These are phyloP conservation scores for Saxophila tyrrhenica DNA, from an alignment of 495 filamentous ascomycete genomes.

Conservation along the genomic window DNA sequence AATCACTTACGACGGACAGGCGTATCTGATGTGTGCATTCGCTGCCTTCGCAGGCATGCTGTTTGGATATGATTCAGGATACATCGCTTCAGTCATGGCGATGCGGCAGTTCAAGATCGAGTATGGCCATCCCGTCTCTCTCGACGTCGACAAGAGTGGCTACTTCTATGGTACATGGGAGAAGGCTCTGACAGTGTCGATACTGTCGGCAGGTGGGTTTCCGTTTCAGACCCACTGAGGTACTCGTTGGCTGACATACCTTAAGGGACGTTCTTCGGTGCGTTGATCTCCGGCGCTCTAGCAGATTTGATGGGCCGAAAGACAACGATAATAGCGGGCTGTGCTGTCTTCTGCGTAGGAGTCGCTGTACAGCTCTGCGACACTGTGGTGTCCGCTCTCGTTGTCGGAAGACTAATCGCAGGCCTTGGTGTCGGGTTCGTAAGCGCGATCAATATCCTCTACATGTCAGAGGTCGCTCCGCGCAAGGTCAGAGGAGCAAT, in stretches of 20 bases:
- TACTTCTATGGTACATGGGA: slow-evolving; percentile 37
- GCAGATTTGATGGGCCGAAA: slow-evolving; percentile 60
- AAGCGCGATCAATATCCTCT: slow-evolving; percentile 62
- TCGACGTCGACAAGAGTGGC: slow-evolving; percentile 21
- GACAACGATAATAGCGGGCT: slow-evolving; percentile 55
- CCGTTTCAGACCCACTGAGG: too few species aligned
- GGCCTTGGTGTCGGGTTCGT: slow-evolving; percentile 67
- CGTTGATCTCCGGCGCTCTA: slow-evolving; percentile 56
- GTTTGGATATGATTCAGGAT: slow-evolving; percentile 40
- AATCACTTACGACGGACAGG: slow-evolving; percentile 20
- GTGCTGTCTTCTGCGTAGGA: slow-evolving; percentile 52
- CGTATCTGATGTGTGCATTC: slow-evolving; percentile 60
- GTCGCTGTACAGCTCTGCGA: slow-evolving; percentile 50
- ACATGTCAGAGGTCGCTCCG: slow-evolving; percentile 58
- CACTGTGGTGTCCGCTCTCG: slow-evolving; percentile 40
- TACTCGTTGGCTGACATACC: too few species aligned
- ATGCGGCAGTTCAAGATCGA: slow-evolving; percentile 41
- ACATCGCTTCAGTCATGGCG: slow-evolving; percentile 50
- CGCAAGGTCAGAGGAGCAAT: slow-evolving; percentile 57
- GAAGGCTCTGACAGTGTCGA: slow-evolving; percentile 58
- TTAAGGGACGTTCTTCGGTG: slow-evolving; percentile 73
- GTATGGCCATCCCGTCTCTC: slow-evolving; percentile 26
- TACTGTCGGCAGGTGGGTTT: slow-evolving; percentile 61
- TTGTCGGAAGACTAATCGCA: slow-evolving; percentile 58
- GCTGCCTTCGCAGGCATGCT: slow-evolving; percentile 54